phyloP scores from a whole-genome alignment of 352 stramenopile species.

The Globisporangium cystogenes region DNA sequence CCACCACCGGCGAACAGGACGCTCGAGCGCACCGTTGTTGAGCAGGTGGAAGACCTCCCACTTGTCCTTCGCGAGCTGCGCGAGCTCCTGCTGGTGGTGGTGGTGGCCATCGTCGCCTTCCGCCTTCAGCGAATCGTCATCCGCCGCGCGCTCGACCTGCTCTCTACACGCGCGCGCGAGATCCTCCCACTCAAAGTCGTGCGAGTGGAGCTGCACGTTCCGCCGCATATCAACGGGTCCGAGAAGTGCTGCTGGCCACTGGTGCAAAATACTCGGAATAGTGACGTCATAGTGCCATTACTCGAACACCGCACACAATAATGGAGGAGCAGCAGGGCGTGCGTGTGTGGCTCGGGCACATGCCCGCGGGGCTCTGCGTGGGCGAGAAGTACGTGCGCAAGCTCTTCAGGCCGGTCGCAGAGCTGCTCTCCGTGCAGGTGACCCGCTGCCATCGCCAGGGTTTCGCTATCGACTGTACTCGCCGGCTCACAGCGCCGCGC shows the following conservation, averaged over 20 bases:
- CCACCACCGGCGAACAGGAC: no score
- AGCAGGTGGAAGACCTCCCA: constrained; percentile 76
- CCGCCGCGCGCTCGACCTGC: constrained; percentile 8
- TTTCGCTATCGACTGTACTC: not conserved
- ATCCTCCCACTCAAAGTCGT: constrained; percentile 76
- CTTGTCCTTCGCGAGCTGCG: constrained; percentile 50
- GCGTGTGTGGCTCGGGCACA: constrained; percentile 44
- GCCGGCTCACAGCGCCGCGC: no score
- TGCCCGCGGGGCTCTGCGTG: constrained; percentile 53
- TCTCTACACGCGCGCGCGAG: constrained; percentile 40
- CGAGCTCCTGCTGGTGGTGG: constrained; percentile 22
- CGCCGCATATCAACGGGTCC: constrained; percentile 8
- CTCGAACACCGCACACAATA: not conserved
- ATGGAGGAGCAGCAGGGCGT: not conserved
- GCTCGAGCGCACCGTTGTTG: constrained; percentile 46
- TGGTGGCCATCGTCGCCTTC: not conserved
- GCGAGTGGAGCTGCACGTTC: constrained; percentile 61
- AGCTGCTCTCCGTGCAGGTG: constrained; percentile 43
- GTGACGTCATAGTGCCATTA: not conserved
- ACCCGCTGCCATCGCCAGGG: not conserved
- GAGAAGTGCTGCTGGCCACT: not conserved
- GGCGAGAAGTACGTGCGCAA: constrained; percentile 38
- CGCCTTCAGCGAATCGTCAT: not conserved
- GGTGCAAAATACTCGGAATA: not conserved
- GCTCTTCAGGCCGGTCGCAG: constrained; percentile 42